Base-by-base conservation (phyloP, 2,329 filamentous ascomycete species). In the Dactylonectria macrodidyma region DNA sequence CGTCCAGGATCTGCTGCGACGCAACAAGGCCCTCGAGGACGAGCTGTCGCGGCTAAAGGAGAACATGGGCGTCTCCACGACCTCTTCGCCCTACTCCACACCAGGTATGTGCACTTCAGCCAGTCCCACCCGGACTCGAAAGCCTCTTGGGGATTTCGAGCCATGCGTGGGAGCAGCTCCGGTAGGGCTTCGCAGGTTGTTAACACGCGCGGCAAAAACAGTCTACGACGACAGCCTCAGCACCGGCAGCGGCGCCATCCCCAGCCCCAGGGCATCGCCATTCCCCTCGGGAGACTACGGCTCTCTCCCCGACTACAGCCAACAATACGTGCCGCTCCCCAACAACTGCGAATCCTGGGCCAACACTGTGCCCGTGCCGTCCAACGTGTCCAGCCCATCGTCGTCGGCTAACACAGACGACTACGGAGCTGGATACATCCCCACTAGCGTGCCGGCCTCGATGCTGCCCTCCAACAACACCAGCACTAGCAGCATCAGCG, bases 1-100 rank as follows among this genome's bases (percentile, higher is more conserved):
- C n/a, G 80, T 88, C 64, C 85, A 87, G 74, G 84, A 86, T 50
- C 79, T 89, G 51, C 78, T 87, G 52, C 83, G 82, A 70, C 84
- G 84, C 69, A 89, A 89, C 78, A 84, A 84, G 73, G 82, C 81
- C 38, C 83, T 90, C 56, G 87, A 90, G 76, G 82, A 86, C 33
- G 86, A 90, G 78, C 77, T 89, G 41, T 78, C 77, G 67, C 79
- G 80, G 24, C 76, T 88, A 65, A 81, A 81, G 71, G 82, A 87
- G 71, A 82, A 78, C 69, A 79, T 87, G 76, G 83, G 83, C 56
- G 78, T 85, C 54, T 80, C 82, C 46, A 78, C 80, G 62, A 74
- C 78, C 58, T n/a, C n/a, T n/a, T n/a, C n/a, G n/a, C n/a, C n/a
- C n/a, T n/a, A n/a, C n/a, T n/a, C n/a, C n/a, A n/a, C n/a, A n/a